Evolutionary conservation across 768 basidiomycete species (phyloP), one percentile per base, ranked within the genome.

Genomic region (Leccinum ochraceum): DNA sequence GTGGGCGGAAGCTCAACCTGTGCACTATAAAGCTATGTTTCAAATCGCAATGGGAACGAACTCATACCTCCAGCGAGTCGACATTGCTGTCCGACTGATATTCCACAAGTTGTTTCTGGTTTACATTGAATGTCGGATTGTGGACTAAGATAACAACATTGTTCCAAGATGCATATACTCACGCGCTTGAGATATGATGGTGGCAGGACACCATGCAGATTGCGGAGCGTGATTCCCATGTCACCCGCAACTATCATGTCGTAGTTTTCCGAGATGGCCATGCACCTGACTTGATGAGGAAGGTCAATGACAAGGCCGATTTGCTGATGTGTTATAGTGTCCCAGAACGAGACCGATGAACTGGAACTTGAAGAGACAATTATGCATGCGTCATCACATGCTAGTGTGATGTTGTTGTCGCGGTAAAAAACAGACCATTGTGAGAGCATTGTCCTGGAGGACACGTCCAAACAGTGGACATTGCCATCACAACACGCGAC

Each of bases 231-330:
- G 9, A 42, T 1, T 9, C 7, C 8, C 17, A 10, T n/a, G n/a
- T n/a, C n/a, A n/a, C 39, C 1, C 39, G 8, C 39, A n/a, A 3
- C 17, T 9, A 42, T 4, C 1, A n/a, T 4, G 4, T n/a, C 17
- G 0, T 42, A n/a, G 9, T 17, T n/a, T 4, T 0, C 39, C 1
- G 9, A 42, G 28, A 28, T 28, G 28, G 28, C 28, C 7, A 28
- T 28, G 28, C 0, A 28, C 1, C 8, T 1, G 28, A 28, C 28
- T 8, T 8, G 1, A 28, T 28, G 0, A 0, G 28, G 28, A 1
- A 8, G 28, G 28, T 30, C 28, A 28, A 28, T 30, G 28, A 28
- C 0, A 28, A 1, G 8, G 1, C 28, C 28, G 2, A 30, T 30
- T 8, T 30, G 28, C 2, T 30, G 28, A 30, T 30, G 28, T 8